Evolutionary conservation across 108 stramenopile genomes (phyloP).

Genomic region (Discostella pseudostelligera): DNA sequence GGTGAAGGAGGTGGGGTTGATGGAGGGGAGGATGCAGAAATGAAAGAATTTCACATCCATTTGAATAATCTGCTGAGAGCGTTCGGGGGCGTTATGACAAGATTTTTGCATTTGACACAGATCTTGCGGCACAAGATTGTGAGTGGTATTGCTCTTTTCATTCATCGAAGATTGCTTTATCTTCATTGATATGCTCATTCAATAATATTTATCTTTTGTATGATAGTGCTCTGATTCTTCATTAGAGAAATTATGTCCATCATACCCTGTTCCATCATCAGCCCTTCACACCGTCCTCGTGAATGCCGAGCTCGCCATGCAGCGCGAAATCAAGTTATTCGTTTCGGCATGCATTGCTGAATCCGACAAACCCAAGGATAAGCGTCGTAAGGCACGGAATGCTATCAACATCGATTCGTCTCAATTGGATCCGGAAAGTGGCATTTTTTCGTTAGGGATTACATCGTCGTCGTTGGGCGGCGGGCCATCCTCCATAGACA

Average conservation of each 20-base stretch:
- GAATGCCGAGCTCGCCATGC: slow-evolving; percentile 63
- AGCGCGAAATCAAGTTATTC: slow-evolving; percentile 75
- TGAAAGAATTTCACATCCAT: slow-evolving; percentile 77
- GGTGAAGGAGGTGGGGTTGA: slow-evolving; percentile 12
- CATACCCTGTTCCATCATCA: slow-evolving; percentile 48
- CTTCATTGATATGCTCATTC: background rate
- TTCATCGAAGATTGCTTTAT: background rate
- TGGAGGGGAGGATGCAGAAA: slow-evolving; percentile 44
- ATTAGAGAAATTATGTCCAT: slow-evolving; percentile 33
- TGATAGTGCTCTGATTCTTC: slow-evolving; percentile 38
- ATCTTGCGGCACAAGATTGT: slow-evolving; percentile 82
- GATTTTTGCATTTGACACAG: slow-evolving; percentile 80
- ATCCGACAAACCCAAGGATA: slow-evolving; percentile 43
- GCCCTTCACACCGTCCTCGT: slow-evolving; percentile 62
- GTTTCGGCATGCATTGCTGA: slow-evolving; percentile 71
- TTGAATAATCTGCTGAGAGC: slow-evolving; percentile 67
- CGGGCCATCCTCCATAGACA: slow-evolving; percentile 11
- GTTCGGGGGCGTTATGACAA: slow-evolving; percentile 78
- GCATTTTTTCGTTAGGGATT: slow-evolving; percentile 75
- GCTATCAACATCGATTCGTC: slow-evolving; percentile 42
- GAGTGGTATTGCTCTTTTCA: slow-evolving; percentile 34
- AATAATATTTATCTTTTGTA: background rate
- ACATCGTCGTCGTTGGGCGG: slow-evolving; percentile 13
- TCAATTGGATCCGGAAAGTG: slow-evolving; percentile 48
- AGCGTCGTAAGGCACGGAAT: slow-evolving; percentile 25